A percentile compares a stretch with the other conserved stretches of the same genome.
phyloP scores from a whole-genome alignment of 2,329 filamentous ascomycete species.

The Aspergillus sp. region DNA sequence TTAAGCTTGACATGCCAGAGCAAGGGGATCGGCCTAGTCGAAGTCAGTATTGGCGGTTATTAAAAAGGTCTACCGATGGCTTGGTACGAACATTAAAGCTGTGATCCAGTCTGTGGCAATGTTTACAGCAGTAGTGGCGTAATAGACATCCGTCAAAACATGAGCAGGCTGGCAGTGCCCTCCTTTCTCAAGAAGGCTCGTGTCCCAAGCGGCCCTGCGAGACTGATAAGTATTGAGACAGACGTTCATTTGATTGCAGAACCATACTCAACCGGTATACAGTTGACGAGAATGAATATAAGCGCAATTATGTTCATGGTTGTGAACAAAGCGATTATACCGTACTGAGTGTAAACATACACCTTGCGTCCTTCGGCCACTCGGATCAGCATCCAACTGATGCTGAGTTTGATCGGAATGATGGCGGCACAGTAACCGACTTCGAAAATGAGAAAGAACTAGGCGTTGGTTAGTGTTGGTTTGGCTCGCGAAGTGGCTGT shows the following conservation, averaged over 20 bases:
- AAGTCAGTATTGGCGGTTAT: conserved; percentile 18
- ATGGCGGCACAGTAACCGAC: conserved; percentile 20
- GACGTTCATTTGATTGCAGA: neutral
- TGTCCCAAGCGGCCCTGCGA: conserved; percentile 15
- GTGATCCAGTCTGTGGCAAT: conserved; percentile 20
- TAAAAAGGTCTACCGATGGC: conserved; percentile 11
- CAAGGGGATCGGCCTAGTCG: conserved; percentile 34
- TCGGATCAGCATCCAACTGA: conserved; percentile 20
- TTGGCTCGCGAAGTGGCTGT: neutral
- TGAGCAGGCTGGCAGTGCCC: conserved; percentile 15
- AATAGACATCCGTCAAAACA: conserved; percentile 18
- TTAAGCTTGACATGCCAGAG: conserved; percentile 41
- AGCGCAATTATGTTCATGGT: conserved; percentile 18
- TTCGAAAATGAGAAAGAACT: conserved; percentile 22
- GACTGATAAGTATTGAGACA: neutral
- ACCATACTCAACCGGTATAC: conserved; percentile 14
- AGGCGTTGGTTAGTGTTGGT: neutral
- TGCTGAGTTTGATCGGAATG: conserved; percentile 21
- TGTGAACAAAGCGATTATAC: conserved; percentile 11
- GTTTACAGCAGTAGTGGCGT: conserved; percentile 19
- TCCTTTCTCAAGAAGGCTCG: conserved; percentile 9
- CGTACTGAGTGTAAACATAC: conserved; percentile 17
- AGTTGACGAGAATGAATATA: conserved; percentile 18
- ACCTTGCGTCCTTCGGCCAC: conserved; percentile 16
- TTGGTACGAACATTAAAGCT: conserved; percentile 12